A percentile compares a stretch with the other conserved stretches of the same genome.
phyloP scores from a whole-genome alignment of 2,329 filamentous ascomycete genomes.

The Trichoderma harzianum region DNA sequence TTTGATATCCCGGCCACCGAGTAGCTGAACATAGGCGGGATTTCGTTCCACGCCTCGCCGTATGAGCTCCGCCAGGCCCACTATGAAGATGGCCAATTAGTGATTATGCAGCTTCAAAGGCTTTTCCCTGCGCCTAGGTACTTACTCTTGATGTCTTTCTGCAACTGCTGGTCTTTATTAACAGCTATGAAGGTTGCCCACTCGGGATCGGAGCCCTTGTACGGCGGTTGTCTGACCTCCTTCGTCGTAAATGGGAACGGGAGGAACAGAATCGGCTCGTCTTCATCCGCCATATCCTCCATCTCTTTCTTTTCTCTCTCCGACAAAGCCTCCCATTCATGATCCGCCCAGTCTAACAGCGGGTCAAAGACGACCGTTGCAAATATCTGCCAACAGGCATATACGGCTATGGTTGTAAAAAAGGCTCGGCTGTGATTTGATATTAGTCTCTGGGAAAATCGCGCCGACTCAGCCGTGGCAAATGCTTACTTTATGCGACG shows the following conservation, averaged over 20 bases:
- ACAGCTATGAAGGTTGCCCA: slow-evolving; percentile 59
- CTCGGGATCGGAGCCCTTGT: slow-evolving; percentile 58
- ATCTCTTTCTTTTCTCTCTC: slow-evolving; percentile 43
- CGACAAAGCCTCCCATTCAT: slow-evolving; percentile 40
- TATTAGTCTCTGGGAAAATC: not conserved
- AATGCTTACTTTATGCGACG: slow-evolving; percentile 30
- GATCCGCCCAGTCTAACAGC: slow-evolving; percentile 41
- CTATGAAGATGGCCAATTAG: slow-evolving; percentile 25
- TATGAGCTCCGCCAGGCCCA: slow-evolving; percentile 34
- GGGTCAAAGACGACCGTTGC: slow-evolving; percentile 45
- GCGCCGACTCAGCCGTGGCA: not conserved
- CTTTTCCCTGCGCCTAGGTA: not conserved
- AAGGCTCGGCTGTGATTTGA: slow-evolving; percentile 26
- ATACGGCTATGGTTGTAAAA: slow-evolving; percentile 33
- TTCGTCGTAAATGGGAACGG: slow-evolving; percentile 59
- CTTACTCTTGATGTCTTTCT: slow-evolving; percentile 47
- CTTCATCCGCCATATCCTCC: slow-evolving; percentile 41
- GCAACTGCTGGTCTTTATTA: slow-evolving; percentile 49
- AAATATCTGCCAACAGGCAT: slow-evolving; percentile 44
- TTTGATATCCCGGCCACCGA: slow-evolving; percentile 47
- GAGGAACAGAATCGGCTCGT: slow-evolving; percentile 51
- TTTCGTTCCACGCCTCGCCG: slow-evolving; percentile 39
- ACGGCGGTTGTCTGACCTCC: slow-evolving; percentile 46
- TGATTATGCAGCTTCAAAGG: not conserved
- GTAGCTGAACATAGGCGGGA: slow-evolving; percentile 37